phyloP scores from a whole-genome alignment of 177 flowering plant species.

The Tripterygium wilfordii region DNA sequence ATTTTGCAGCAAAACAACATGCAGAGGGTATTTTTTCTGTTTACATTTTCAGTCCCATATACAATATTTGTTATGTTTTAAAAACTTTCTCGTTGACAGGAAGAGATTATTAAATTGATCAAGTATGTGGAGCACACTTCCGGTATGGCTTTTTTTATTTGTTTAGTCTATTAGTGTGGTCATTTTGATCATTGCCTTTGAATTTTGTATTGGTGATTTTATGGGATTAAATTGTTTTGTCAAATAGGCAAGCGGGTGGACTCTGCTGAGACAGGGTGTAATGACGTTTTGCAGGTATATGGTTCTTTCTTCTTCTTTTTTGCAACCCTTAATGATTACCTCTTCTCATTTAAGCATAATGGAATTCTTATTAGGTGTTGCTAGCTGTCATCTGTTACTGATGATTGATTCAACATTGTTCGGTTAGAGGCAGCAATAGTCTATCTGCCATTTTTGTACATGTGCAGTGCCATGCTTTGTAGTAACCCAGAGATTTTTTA shows the following conservation, averaged over 20 bases:
- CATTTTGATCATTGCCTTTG: neutral
- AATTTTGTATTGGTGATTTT: neutral
- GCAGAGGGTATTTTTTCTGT: conserved; percentile 46
- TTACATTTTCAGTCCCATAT: neutral
- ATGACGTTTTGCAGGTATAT: conserved; percentile 47
- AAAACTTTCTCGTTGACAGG: conserved; percentile 34
- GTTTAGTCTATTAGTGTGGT: too few species aligned
- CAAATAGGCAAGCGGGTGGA: conserved; percentile 39
- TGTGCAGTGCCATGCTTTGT: too few species aligned
- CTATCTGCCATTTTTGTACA: too few species aligned
- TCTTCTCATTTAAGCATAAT: neutral
- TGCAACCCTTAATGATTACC: neutral
- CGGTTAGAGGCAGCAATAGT: neutral
- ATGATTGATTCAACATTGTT: neutral
- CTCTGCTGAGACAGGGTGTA: conserved; percentile 21
- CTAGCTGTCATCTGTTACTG: too few species aligned
- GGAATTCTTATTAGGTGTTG: too few species aligned
- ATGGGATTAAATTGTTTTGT: conserved; percentile 7
- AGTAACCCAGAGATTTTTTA: too few species aligned
- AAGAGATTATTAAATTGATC: conserved; percentile 62
- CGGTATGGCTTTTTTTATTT: conserved; percentile 32
- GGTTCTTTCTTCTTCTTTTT: neutral
- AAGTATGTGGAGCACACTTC: conserved; percentile 55
- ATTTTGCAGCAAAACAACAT: conserved; percentile 69
- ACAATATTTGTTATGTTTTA: neutral